Base-by-base conservation (phyloP, 495 filamentous ascomycete species). In the Xylaria grammica region DNA sequence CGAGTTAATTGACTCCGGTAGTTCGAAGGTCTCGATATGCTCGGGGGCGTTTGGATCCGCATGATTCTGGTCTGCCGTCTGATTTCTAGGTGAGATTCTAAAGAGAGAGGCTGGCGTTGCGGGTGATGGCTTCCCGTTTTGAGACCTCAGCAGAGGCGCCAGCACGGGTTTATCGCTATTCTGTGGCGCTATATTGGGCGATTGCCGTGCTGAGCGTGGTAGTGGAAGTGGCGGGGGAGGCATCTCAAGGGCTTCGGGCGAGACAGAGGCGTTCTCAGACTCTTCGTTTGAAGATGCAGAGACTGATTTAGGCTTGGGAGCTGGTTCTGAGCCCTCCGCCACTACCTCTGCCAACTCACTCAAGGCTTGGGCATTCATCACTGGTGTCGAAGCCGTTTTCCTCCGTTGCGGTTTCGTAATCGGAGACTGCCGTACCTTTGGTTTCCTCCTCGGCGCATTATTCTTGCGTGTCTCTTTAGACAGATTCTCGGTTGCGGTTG, bases 71-170 rank as follows among this genome's bases (percentile, higher is more conserved):
- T 70, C 67, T 2, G 71, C 64, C 0, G 72, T 63, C 56, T 70
- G 79, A 34, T 74, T 75, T 53, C 71, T 79, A 11, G 84, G 82
- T 24, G 81, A 82, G 30, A 82, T 67, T 54, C 86, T 90, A 88
- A 96, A 94, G 63, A 96, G 74, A n/a, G 91, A 93, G 17, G 92
- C 91, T 0, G 92, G 92, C 2, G 92, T 95, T 20, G 90, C 91
- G 17, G 92, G 89, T 9, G 82, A 84, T 32, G 75, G 75, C 9
- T 76, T 70, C 5, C 75, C 75, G 7, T 73, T 71, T 8, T 75
- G 65, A 17, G 73, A 53, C 48, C 70, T 69, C 7, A 71, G 29
- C 27, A 61, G 63, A 17, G 69, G 34, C 27, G 62, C 52, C 38
- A 68, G 65, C 11, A 49, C 53, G 20, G 63, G 30, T 46, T 59